A percentile compares a stretch with the other conserved stretches of the same genome.
Evolutionary conservation across 2,329 filamentous ascomycete genomes (phyloP).

Genomic region (Cladorrhinum sp.): DNA sequence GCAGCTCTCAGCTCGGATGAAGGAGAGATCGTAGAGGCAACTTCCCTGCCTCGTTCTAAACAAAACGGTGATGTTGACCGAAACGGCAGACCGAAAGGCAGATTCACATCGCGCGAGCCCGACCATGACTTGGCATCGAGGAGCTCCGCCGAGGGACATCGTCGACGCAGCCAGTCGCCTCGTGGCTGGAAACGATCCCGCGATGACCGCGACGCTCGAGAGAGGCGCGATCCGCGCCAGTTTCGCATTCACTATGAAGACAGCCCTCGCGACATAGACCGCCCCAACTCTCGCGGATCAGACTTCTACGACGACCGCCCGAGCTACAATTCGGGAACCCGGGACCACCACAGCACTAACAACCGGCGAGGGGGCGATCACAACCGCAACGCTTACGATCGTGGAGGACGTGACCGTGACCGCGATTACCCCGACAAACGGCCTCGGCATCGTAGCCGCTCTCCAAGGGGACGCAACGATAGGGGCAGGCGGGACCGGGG

Average conservation of each 20-base stretch:
- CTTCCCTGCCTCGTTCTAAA: slow-evolving; percentile 73
- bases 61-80: slow-evolving; percentile 82
- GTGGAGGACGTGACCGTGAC: slow-evolving; percentile 34
- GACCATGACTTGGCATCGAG: slow-evolving; percentile 45
- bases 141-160: slow-evolving; percentile 15
- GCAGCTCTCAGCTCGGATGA: slow-evolving; percentile 68
- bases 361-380: slow-evolving; percentile 13
- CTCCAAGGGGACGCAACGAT: slow-evolving; percentile 28
- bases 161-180: slow-evolving; percentile 50
- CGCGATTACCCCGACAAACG: slow-evolving; percentile 32
- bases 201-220: slow-evolving; percentile 56
- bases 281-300: slow-evolving; percentile 42
- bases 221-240: slow-evolving; percentile 55
- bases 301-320: slow-evolving; percentile 46
- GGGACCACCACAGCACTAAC: slow-evolving; percentile 39
- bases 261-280: slow-evolving; percentile 54
- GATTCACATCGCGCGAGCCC: slow-evolving; percentile 57
- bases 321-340: slow-evolving; percentile 56
- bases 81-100: slow-evolving; percentile 74
- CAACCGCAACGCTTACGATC: slow-evolving; percentile 37
- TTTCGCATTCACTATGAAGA: slow-evolving; percentile 64
- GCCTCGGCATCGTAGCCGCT: slow-evolving; percentile 30
- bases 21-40: slow-evolving; percentile 90
- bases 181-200: slow-evolving; percentile 65
- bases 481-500: slow-evolving; percentile 31